Base-by-base conservation (phyloP, 2,329 filamentous ascomycete species). In the Magnaporthales sp. region DNA sequence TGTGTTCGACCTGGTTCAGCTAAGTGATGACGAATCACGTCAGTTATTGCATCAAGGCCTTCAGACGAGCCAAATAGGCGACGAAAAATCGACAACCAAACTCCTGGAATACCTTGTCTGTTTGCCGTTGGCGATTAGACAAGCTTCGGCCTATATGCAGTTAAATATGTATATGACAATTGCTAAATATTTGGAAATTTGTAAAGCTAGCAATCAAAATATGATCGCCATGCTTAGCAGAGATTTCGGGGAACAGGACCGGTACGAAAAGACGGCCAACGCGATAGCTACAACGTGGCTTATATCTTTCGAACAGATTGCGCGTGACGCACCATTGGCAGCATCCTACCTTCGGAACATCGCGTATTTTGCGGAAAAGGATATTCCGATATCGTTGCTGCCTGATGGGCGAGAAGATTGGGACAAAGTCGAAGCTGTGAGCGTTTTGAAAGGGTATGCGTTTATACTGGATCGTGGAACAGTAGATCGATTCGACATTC, bases 321-420 rank as follows among this genome's bases (percentile, higher is more conserved):
- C n/a, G 6, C 32, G 67, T 26, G 56, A 74, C n/a, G n/a, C n/a
- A n/a, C n/a, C n/a, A n/a, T n/a, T n/a, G n/a, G n/a, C 24, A 46
- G 71, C 7, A 67, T 67, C 5, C 70, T 74, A 1, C 75, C 76
- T 0, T 71, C 70, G 13, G 11, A 72, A 7, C 76, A 73, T 60
- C 69, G 77, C 0, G 69, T 67, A 26, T 76, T 74, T 76, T 0
- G 70, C 69, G 4, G 70, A 73, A 32, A 74, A 73, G 31, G 69
- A 74, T 26, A 76, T 77, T 27, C 75, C 75, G 1, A 31, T 10
- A n/a, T 67, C 68, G 15, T 63, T 77, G 8, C 66, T 77, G 8
- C 30, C 72, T 71, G 3, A 54, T 60, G 30, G 67, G 24, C 1
- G 62, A 68, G 30, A 66, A 68, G 10, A 61, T 69, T 10, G 63